Evolutionary conservation across 208 protist genomes (phyloP).

Genomic region (Trypanosoma rangeli): DNA sequence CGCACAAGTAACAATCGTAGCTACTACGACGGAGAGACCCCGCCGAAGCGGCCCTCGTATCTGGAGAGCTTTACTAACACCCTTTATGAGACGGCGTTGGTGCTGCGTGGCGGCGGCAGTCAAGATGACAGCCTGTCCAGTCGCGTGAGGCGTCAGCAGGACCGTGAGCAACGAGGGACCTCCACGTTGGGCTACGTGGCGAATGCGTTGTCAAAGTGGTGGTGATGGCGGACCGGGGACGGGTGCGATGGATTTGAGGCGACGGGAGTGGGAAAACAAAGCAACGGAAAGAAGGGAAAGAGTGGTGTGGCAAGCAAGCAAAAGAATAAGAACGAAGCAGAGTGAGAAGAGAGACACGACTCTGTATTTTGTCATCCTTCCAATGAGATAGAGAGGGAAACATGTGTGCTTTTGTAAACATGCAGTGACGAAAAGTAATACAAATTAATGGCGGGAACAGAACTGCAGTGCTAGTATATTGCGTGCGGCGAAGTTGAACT

Average conservation of each 20-base stretch:
- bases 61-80: constrained; percentile 53
- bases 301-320: constrained; percentile 1
- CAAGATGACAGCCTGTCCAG: constrained; percentile 53
- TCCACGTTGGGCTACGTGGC: constrained; percentile 41
- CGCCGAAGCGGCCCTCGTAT: constrained; percentile 47
- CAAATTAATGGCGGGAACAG: neutral
- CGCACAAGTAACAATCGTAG: constrained; percentile 38
- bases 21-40: constrained; percentile 43
- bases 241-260: neutral
- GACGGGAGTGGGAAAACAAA: constrained; percentile 9
- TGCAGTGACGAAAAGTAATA: neutral
- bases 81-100: constrained; percentile 59
- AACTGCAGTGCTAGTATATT: neutral
- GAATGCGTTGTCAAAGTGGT: constrained; percentile 69
- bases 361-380: neutral
- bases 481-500: neutral
- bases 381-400: neutral
- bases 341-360: neutral
- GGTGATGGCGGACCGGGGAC: constrained; percentile 33
- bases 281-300: constrained; percentile 8
- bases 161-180: constrained; percentile 17
- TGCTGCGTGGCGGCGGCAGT: constrained; percentile 39
- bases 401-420: neutral
- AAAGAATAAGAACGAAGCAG: constrained; percentile 2
- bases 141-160: constrained; percentile 59